Base-by-base conservation (phyloP, 495 filamentous ascomycete species). In the Aspergillus carlsbadensis region DNA sequence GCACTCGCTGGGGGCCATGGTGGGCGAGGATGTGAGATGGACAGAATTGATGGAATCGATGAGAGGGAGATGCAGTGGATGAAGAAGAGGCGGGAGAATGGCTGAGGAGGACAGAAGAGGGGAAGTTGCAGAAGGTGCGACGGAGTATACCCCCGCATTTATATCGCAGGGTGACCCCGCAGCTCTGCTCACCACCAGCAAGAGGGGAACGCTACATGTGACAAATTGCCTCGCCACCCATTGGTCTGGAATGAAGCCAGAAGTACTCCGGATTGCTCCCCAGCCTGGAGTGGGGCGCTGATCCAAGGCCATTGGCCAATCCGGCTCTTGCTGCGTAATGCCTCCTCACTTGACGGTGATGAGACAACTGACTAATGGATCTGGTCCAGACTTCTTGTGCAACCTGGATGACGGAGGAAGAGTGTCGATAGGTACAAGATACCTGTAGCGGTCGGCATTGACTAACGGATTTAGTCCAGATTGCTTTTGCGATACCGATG, bases 1-100 rank as follows among this genome's bases (percentile, higher is more conserved):
- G 29, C 54, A 57, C 43, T 57, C 45, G 26, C 22, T 26, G 3
- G 47, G 15, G 20, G 10, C 45, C 45, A 50, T 57, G n/a, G 1
- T n/a, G 49, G 17, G 40, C 7, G 22, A 7, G 31, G 43, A 46
- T n/a, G 24, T 7, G 21, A 33, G 4, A 31, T 22, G 15, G 17
- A 17, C 26, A 15, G 22, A 24, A 20, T 42, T 42, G 36, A 52
- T 40, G 36, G 20, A 20, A 17, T 21, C 10, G 47, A 51, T 51
- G 34, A 49, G 31, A n/a, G 21, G 46, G 34, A 37, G 31, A 49
- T 20, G 10, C 6, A 49, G 15, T 13, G 5, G 46, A 49, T 2
- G 33, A 17, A 37, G n/a, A n/a, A n/a, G n/a, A n/a, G n/a, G n/a
- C n/a, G n/a, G n/a, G n/a, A n/a, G n/a, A n/a, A n/a, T n/a, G n/a